Evolutionary conservation across 495 filamentous ascomycete species (phyloP), one percentile per base, ranked within the genome.

Genomic region (Talaromyces trachyspermus): DNA sequence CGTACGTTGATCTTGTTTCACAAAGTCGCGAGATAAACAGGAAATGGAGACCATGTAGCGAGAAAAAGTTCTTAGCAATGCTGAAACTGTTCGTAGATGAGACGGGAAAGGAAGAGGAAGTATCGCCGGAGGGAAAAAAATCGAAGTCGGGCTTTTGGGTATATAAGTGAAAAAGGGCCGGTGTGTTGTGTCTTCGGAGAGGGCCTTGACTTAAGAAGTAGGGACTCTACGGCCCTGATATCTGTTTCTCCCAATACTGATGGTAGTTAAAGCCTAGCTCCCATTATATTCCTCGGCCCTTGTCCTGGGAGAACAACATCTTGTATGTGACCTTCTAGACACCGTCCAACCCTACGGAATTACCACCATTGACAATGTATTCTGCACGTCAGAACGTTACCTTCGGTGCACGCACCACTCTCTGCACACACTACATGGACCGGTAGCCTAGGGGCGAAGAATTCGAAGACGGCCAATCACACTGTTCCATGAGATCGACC

Each of bases 311-410:
- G 22, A 22, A 19, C n/a, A 15, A n/a, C 44, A 35, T 37, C 11
- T 46, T n/a, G 39, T 25, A 18, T 7, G 30, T 37, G 30, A 36
- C 44, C 14, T 35, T 17, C 43, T 46, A 20, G n/a, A 35, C 43
- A 22, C 25, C 12, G 44, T 46, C 44, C 44, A 46, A 46, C 44
- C 32, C 12, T 35, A 46, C 44, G 29, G 20, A 22, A 29, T 30
- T 36, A 35, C 6, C 17, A 36, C 6, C 30, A 35, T 36, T 36
- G 12, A 5, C 25, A 45, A 37, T 15, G 17, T 35, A 26, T 17
- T 35, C 32, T 46, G 32, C 44, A 46, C 6, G 32, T 37, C 32
- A 35, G 19, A 33, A 46, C 29, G 44, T 24, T 36, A 36, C 44
- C 2, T 33, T 46, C 7, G 44, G 29, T 23, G 44, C 44, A 37